Conservation (phyloP, 176 grass and related monocot species). For the Cenchrus purpureus region DNA sequence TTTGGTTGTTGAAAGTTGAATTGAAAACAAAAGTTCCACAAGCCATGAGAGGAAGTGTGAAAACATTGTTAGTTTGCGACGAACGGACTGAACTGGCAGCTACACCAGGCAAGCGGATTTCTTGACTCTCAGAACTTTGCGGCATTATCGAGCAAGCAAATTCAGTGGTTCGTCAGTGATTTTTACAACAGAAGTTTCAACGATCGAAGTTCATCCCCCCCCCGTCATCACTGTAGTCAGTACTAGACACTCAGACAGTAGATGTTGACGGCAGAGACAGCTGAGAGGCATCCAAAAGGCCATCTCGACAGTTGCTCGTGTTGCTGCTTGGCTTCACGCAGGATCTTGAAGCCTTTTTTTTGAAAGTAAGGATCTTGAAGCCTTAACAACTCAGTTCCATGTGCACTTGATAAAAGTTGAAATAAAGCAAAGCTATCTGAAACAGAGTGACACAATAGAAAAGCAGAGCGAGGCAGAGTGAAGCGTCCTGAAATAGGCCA, state of each 20-base stretch:
- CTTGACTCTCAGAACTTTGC: neutral
- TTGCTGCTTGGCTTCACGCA: neutral
- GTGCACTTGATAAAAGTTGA: neutral
- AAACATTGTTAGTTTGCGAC: no score
- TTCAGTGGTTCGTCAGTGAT: neutral
- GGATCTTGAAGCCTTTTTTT: no score
- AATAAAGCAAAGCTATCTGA: neutral
- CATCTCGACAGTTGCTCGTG: neutral
- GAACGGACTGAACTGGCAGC: neutral
- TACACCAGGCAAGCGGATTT: neutral
- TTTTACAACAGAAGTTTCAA: neutral
- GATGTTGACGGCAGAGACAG: neutral
- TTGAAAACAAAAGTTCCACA: neutral
- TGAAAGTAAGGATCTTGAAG: neutral
- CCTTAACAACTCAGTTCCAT: neutral
- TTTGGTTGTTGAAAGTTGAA: neutral
- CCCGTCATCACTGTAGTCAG: neutral
- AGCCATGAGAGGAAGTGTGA: neutral
- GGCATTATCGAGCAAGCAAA: neutral
- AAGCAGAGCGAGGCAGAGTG: neutral
- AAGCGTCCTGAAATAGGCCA: neutral
- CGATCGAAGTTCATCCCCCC: neutral
- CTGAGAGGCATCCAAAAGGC: no score
- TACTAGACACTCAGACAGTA: neutral
- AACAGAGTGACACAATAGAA: neutral